phyloP scores from a whole-genome alignment of 108 stramenopile genomes.

The Mediolabrus comicus region DNA sequence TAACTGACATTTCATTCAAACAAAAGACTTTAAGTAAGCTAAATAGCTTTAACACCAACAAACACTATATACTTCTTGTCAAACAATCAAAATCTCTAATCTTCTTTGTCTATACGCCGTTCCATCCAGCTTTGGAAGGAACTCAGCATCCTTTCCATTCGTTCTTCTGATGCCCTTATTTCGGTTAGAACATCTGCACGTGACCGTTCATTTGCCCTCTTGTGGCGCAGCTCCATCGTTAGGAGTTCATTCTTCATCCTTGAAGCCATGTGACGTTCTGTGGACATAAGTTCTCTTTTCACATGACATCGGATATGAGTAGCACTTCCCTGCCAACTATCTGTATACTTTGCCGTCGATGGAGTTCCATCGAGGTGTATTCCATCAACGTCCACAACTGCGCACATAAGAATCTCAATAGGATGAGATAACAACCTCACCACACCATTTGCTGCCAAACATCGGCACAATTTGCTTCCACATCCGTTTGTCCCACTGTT shows the following conservation, averaged over 20 bases:
- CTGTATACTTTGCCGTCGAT: conserved; percentile 44
- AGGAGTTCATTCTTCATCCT: conserved; percentile 37
- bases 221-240: conserved; percentile 43
- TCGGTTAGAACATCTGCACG: conserved; percentile 49
- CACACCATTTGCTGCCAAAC: conserved; percentile 25
- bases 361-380: conserved; percentile 47
- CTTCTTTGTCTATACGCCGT: conserved; percentile 15
- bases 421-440: conserved; percentile 41
- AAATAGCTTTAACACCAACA: too few relatives aligned
- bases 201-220: conserved; percentile 40
- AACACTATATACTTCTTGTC: too few relatives aligned
- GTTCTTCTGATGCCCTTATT: conserved; percentile 48
- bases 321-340: conserved; percentile 52
- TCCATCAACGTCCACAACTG: conserved; percentile 44
- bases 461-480: conserved; percentile 26
- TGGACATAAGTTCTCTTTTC: conserved; percentile 43
- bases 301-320: conserved; percentile 49
- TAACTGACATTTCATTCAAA: too few relatives aligned
- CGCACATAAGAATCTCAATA: conserved; percentile 37
- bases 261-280: conserved; percentile 35
- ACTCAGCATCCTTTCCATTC: conserved; percentile 42
- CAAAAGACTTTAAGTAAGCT: too few relatives aligned
- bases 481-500: conserved; percentile 41
- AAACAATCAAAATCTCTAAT: too few relatives aligned
- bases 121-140: conserved; percentile 52